Evolutionary conservation across 2,329 filamentous ascomycete genomes (phyloP), one percentile per base, ranked within the genome.

Genomic region (Septoria petroselini): DNA sequence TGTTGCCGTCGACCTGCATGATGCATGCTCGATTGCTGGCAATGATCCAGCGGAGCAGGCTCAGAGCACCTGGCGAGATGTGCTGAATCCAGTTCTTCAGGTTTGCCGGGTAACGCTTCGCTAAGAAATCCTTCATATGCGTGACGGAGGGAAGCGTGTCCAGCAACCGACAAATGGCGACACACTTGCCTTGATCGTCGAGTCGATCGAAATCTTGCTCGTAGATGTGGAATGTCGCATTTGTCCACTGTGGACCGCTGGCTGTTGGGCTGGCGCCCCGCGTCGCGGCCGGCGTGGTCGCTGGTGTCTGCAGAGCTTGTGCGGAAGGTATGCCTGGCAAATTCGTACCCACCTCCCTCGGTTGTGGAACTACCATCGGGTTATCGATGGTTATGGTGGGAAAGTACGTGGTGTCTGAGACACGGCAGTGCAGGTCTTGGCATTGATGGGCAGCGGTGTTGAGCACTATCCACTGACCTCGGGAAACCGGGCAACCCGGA

Each of bases 11-110:
- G 12, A 93, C 83, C 58, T 91, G 83, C 38, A 91, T 76, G 53
- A 96, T 93, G 59, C 85, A 91, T 0, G 91, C 91, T 38, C 88
- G 78, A 61, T 95, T 95, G 0, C 90, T 95, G 0, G 90, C 87
- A 50, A 96, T 81, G 53, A 95, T 87, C 91, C 91, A 96, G 43
- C 87, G 79, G 15, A 96, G 71, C 0, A 95, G 68, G 15, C 82
- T 79, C 2, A 88, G 69, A 0, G 84, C 80, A 5, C 86, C 78
- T 2, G 81, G 78, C 0, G 84, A 79, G 7, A 95, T 75, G 14
- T 76, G 70, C 17, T 79, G 73, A 56, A 70, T 67, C 83, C 83
- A 86, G 9, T 65, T 58, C 48, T 63, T 67, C n/a, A 77, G 61
- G 64, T 62, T 71, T 71, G 59, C 59, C 18, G 68, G 66, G 9